A percentile compares a stretch with the other conserved stretches of the same genome.
Conservation (phyloP, 1,284 basidiomycete species). For the Leccinum pachyderme region DNA sequence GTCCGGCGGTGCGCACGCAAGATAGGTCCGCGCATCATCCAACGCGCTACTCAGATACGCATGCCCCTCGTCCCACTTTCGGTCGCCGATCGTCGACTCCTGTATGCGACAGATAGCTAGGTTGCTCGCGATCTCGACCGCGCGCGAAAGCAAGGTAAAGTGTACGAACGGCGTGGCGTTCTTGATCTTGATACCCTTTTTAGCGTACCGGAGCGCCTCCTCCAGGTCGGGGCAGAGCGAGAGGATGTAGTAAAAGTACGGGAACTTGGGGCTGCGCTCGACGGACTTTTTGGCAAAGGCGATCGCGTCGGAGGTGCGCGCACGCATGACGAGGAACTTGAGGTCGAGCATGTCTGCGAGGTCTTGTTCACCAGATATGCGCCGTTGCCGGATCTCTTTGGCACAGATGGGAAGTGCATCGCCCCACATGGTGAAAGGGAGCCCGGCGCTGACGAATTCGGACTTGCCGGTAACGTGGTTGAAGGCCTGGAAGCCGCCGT, state of each 20-base stretch:
- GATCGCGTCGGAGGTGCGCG: constrained; percentile 44
- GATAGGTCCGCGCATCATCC: constrained; percentile 57
- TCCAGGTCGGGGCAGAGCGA: constrained; percentile 40
- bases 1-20: constrained; percentile 57
- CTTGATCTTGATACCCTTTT: constrained; percentile 58
- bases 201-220: constrained; percentile 39
- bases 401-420: constrained; percentile 58
- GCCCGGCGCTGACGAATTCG: constrained; percentile 42
- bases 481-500: constrained; percentile 50
- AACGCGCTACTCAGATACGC: constrained; percentile 53
- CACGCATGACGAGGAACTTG: constrained; percentile 50
- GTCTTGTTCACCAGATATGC: constrained; percentile 41
- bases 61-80: constrained; percentile 55
- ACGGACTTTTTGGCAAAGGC: constrained; percentile 43
- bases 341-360: constrained; percentile 60
- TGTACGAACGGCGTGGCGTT: constrained; percentile 45
- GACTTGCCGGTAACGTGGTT: constrained; percentile 42
- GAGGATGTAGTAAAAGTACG: constrained; percentile 59
- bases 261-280: constrained; percentile 50
- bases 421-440: constrained; percentile 57
- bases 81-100: constrained; percentile 39
- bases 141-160: constrained; percentile 54
- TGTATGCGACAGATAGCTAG: constrained; percentile 50
- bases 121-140: constrained; percentile 56
- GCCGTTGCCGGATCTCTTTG: constrained; percentile 45